These are phyloP conservation scores for Oryza longistaminata DNA, from an alignment of 176 grass and related monocot species.

Conservation along the genomic window DNA sequence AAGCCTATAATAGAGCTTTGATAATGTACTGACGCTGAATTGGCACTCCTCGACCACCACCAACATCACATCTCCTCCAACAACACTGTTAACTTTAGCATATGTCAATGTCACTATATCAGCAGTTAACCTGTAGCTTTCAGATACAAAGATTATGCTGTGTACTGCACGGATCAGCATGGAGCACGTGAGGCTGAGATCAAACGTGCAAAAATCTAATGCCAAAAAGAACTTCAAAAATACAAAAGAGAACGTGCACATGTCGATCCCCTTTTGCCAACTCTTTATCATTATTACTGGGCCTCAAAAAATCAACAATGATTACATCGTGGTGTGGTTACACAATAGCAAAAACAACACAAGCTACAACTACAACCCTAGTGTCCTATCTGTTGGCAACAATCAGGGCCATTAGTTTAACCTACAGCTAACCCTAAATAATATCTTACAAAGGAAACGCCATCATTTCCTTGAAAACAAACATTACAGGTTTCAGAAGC, in stretches of 20 bases:
- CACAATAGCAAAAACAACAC: conserved; percentile 39
- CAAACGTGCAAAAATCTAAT: not conserved
- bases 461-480: conserved; percentile 21
- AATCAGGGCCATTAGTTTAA: conserved; percentile 41
- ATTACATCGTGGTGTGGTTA: conserved; percentile 40
- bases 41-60: not conserved
- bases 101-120: not conserved
- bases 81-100: not conserved
- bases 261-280: conserved; percentile 1
- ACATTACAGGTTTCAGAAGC: conserved; percentile 39
- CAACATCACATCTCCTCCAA: not conserved
- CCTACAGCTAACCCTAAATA: conserved; percentile 52
- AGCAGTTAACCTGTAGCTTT: not conserved
- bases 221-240: not conserved
- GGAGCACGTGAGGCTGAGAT: not conserved
- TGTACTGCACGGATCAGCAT: not conserved
- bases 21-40: not conserved
- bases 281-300: conserved; percentile 34
- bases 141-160: not conserved
- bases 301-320: conserved; percentile 32
- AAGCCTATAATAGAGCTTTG: not conserved
- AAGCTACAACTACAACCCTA: conserved; percentile 38
- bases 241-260: not conserved
- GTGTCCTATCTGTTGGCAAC: conserved; percentile 25
- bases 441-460: conserved; percentile 49